A percentile compares a stretch with the other conserved stretches of the same genome.
phyloP scores from a whole-genome alignment of 2,329 filamentous ascomycete genomes.

The Neurospora crassa region DNA sequence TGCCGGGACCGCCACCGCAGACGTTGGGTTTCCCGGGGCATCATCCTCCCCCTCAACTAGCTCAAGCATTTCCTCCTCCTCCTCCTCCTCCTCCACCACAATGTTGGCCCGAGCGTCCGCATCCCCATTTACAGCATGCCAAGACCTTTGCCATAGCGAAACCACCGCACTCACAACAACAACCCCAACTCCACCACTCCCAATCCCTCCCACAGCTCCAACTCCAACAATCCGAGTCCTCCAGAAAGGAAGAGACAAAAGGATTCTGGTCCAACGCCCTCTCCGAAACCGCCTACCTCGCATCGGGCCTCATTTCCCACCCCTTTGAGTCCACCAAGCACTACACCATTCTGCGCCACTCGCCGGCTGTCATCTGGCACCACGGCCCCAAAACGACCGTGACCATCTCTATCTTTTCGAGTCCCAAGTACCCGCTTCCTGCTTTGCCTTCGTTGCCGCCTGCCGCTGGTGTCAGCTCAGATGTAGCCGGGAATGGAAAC shows the following conservation, averaged over 20 bases:
- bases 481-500: not conserved
- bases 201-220: not conserved
- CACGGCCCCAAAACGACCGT: conserved; percentile 55
- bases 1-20: not conserved
- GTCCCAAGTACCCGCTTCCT: conserved; percentile 43
- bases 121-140: not conserved
- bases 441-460: conserved; percentile 20
- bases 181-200: not conserved
- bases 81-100: not conserved
- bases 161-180: not conserved
- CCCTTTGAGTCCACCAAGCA: conserved; percentile 57
- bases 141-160: not conserved
- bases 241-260: not conserved
- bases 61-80: not conserved
- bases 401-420: conserved; percentile 52
- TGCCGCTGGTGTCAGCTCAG: not conserved
- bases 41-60: not conserved
- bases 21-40: not conserved
- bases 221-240: not conserved
- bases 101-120: not conserved
- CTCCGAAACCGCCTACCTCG: conserved; percentile 54
- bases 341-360: conserved; percentile 58
- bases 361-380: conserved; percentile 54
- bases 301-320: conserved; percentile 53
- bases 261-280: conserved; percentile 37